A percentile compares a stretch with the other conserved stretches of the same genome.
Conservation (phyloP, 768 basidiomycete genomes). For the Boletus vinaceobasis region DNA sequence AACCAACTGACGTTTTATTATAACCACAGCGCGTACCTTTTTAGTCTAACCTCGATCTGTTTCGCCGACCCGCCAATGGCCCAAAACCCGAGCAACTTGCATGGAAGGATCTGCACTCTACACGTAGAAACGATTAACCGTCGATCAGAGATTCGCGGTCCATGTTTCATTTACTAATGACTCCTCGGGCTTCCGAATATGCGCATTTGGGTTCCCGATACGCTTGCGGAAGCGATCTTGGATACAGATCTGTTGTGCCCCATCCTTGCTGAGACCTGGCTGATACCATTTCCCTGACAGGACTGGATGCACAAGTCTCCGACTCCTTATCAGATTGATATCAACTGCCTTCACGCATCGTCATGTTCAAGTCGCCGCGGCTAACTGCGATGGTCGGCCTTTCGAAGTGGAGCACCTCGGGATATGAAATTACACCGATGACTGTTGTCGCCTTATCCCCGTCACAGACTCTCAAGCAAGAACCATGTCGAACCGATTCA, state of each 20-base stretch:
- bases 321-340: background rate
- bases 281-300: background rate
- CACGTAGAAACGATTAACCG: constrained; percentile 1
- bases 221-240: background rate
- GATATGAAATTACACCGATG: constrained; percentile 10
- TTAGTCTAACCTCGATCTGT: background rate
- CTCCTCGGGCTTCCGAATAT: background rate
- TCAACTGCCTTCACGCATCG: background rate
- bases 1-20: background rate
- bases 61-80: background rate
- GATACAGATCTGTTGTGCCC: background rate
- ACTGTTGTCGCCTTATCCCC: background rate
- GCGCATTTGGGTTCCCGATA: background rate
- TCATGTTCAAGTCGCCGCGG: background rate
- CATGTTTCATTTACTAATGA: background rate
- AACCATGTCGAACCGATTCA: background rate
- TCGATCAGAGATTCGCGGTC: constrained; percentile 14
- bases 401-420: constrained; percentile 7
- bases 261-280: background rate
- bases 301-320: background rate
- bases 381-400: background rate
- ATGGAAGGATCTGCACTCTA: constrained; percentile 3
- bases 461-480: background rate
- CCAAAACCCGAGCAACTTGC: background rate
- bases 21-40: background rate